Evolutionary conservation across 305 asterid genomes (phyloP), one percentile per base, ranked within the genome.

Genomic region (Fraxinus platypoda): DNA sequence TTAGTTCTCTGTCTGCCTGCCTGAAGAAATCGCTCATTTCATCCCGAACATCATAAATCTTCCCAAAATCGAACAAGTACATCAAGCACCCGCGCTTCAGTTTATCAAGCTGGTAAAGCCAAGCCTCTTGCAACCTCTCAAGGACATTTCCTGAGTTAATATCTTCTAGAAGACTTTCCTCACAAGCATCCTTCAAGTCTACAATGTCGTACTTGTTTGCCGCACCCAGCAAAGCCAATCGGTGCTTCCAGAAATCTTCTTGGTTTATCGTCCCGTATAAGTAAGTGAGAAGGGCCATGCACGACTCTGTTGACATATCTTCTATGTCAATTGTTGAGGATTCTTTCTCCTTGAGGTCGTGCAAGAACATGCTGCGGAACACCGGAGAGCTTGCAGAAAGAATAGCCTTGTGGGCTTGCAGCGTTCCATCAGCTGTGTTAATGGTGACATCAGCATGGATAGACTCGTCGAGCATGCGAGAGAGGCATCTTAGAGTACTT

Each of bases 171-270:
- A 95, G 95, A 81, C 97, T 92, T 70, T 93, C 97, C 81, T 95
- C 97, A 13, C 99, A 95, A 21, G 97, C 91, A 80, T 94, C 94
- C 89, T 91, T 94, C 84, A 95, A 85, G 86, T 90, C 97, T 8
- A 88, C 83, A 11, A 95, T 93, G 79, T 89, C 97, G 21, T 93
- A 95, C 90, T 95, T 95, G 89, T 96, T 94, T 57, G 98, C 97
- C 2, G 98, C 97, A 8, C 93, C 95, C 72, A 94, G 81, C 80
- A 96, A 83, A 15, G 97, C 90, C 81, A 96, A 80, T 5, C 98
- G 93, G 84, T 96, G 99, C 92, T 90, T 93, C 99, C 98, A 95
- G 83, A 95, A 95, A 49, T 87, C 97, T 83, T 92, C 97, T 79
- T 93, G 97, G 84, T 46, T 92, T 77, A 94, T 93, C 9, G 93